A percentile compares a stretch with the other conserved stretches of the same genome.
These are phyloP conservation scores for Linnemannia elongata DNA, from an alignment of 192 early-diverging fungal genomes.

Conservation along the genomic window DNA sequence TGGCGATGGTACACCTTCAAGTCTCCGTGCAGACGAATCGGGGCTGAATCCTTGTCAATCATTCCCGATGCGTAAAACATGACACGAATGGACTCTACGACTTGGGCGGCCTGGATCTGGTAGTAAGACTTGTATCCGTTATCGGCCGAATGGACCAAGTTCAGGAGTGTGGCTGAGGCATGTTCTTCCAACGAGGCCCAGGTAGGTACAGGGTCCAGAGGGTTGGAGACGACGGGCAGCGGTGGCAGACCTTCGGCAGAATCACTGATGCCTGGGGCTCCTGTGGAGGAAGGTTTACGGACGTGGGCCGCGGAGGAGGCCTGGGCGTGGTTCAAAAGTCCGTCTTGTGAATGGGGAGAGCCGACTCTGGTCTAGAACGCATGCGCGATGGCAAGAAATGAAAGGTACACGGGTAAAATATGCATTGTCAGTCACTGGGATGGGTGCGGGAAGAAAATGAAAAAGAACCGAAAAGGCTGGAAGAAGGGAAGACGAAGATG, in stretches of 20 bases:
- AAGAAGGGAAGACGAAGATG: neutral
- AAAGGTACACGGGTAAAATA: neutral
- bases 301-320: neutral
- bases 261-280: neutral
- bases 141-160: slow-evolving; percentile 32
- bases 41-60: slow-evolving; percentile 74
- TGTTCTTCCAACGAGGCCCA: slow-evolving; percentile 38
- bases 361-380: slow-evolving; percentile 34
- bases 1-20: slow-evolving; percentile 80
- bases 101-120: slow-evolving; percentile 40
- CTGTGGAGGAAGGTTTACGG: slow-evolving; percentile 30
- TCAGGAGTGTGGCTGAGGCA: slow-evolving; percentile 17
- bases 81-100: slow-evolving; percentile 85
- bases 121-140: slow-evolving; percentile 43
- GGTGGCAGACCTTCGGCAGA: slow-evolving; percentile 29
- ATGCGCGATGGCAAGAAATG: neutral
- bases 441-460: slow-evolving; percentile 1
- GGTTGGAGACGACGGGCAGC: slow-evolving; percentile 28
- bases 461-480: neutral
- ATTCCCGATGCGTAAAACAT: slow-evolving; percentile 87
- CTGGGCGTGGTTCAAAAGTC: neutral
- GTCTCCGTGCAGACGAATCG: slow-evolving; percentile 72
- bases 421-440: neutral
- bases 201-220: slow-evolving; percentile 38
- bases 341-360: slow-evolving; percentile 31